A percentile compares a stretch with the other conserved stretches of the same genome.
Conservation (phyloP, 1,139 yeast genomes). For the Saccharomyces hybrid region DNA sequence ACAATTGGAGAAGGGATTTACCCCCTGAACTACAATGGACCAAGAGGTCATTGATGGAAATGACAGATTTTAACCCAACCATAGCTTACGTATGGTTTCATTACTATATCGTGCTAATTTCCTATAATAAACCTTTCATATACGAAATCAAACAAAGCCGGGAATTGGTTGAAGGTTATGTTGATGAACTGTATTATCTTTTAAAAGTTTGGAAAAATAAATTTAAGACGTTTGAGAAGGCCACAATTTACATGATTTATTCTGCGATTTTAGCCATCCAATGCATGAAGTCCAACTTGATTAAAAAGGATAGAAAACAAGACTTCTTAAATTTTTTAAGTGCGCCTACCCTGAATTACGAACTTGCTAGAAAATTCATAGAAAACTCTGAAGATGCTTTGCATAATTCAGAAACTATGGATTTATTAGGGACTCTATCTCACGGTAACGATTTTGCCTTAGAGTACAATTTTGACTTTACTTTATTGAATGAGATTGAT, state of each 20-base stretch:
- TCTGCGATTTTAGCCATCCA: slow-evolving; percentile 25
- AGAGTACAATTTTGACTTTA: slow-evolving; percentile 28
- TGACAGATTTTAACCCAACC: slow-evolving; percentile 44
- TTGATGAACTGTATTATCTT: slow-evolving; percentile 30
- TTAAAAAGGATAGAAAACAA: slow-evolving; percentile 13
- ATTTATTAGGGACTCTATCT: slow-evolving; percentile 23
- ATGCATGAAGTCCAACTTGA: slow-evolving; percentile 22
- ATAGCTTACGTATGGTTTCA: slow-evolving; percentile 46
- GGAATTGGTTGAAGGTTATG: slow-evolving; percentile 22
- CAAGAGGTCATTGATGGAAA: slow-evolving; percentile 32
- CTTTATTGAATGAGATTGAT: slow-evolving; percentile 28
- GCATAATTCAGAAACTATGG: slow-evolving; percentile 16
- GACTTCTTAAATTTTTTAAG: slow-evolving; percentile 19
- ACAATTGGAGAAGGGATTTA: slow-evolving; percentile 40
- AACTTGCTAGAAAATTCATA: slow-evolving; percentile 24
- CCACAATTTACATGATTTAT: slow-evolving; percentile 26
- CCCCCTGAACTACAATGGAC: slow-evolving; percentile 45
- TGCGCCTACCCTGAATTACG: slow-evolving; percentile 23
- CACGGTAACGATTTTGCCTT: slow-evolving; percentile 28
- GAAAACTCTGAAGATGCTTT: slow-evolving; percentile 16
- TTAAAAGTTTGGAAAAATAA: slow-evolving; percentile 32
- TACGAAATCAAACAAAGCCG: slow-evolving; percentile 19
- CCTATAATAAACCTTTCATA: slow-evolving; percentile 52
- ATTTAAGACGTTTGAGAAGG: slow-evolving; percentile 26
- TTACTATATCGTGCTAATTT: slow-evolving; percentile 47